A percentile compares a stretch with the other conserved stretches of the same genome.
These are phyloP conservation scores for Ogataea methanolica DNA, from an alignment of 805 yeast species.

Conservation along the genomic window DNA sequence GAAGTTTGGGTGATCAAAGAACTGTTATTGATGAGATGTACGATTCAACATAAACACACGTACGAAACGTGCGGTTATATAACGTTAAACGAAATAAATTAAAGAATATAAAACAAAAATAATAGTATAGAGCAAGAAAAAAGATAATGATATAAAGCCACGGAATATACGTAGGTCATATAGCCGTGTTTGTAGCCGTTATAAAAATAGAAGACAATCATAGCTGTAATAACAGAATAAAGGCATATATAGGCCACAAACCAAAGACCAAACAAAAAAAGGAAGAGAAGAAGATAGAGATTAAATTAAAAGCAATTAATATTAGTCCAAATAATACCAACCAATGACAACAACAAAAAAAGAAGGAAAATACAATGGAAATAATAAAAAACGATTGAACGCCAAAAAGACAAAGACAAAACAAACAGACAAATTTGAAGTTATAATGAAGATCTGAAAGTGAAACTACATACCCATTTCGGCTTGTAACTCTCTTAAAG, in stretches of 20 bases:
- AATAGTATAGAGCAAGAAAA: background rate
- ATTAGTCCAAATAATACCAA: background rate
- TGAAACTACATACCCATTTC: constrained; percentile 67
- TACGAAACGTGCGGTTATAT: too few relatives aligned
- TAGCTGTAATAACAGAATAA: too few relatives aligned
- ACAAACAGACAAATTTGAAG: background rate
- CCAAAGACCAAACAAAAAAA: background rate
- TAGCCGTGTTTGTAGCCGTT: too few relatives aligned
- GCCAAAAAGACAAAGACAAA: background rate
- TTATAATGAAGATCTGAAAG: background rate
- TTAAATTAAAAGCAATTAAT: background rate
- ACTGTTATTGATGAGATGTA: constrained; percentile 52
- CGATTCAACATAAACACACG: constrained; percentile 2
- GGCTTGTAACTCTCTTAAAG: constrained; percentile 74
- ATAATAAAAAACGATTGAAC: background rate
- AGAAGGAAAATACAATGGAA: background rate
- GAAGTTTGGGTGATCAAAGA: constrained; percentile 47
- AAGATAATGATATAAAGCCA: background rate
- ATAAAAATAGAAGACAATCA: too few relatives aligned
- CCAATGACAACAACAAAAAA: background rate
- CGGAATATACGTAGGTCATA: too few relatives aligned
- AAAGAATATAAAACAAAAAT: background rate
- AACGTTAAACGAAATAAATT: too few relatives aligned
- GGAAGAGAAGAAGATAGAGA: background rate
- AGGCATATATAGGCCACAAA: too few relatives aligned